Base-by-base conservation (phyloP, 768 basidiomycete species). In the Rhodotorula paludigena region DNA sequence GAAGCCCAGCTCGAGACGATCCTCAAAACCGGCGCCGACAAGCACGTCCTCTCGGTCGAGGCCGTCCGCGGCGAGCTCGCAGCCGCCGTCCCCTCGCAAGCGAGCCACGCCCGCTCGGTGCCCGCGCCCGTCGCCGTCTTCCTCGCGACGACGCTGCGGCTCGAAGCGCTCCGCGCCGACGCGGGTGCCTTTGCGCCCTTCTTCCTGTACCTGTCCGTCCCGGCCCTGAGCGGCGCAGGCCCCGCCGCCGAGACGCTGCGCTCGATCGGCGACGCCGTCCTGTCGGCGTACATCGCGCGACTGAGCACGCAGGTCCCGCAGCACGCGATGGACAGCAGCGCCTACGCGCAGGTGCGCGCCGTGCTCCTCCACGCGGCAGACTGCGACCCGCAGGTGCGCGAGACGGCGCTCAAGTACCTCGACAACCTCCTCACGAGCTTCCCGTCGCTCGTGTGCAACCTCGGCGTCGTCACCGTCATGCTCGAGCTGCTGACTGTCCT, bases 1-100 rank as follows among this genome's bases (percentile, higher is more conserved):
- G 91, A 92, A 68, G 82, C 97, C 32, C 92, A 94, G 77, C 96
- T 93, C 76, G 93, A 91, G 76, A 87, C 91, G 8, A 87, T 92
- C 36, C 84, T 98, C 57, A 82, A 92, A 25, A 87, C 88, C 73
- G 91, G 93, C 74, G 93, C 68, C 54, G 38, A 16, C 18, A 23
- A 23, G 45, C 73, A 76, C 16, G 69, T 67, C 36, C 71, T 77
- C 91, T 85, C 89, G 32, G 82, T 89, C 54, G 75, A 81, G 21
- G 86, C 84, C 72, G 88, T 93, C 73, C 84, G 89, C 32, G 76
- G 80, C 11, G 78, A 82, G 35, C 82, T 98, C 54, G 81, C 83
- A 6, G 84, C 84, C 44, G 84, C 86, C 73, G 84, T 93, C 44
- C 82, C 87, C 1, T 78, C 86, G 30, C 85, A 86, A 23, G 77